Conservation (phyloP, 169 alveolate genomes). For the Eimeria acervulina region DNA sequence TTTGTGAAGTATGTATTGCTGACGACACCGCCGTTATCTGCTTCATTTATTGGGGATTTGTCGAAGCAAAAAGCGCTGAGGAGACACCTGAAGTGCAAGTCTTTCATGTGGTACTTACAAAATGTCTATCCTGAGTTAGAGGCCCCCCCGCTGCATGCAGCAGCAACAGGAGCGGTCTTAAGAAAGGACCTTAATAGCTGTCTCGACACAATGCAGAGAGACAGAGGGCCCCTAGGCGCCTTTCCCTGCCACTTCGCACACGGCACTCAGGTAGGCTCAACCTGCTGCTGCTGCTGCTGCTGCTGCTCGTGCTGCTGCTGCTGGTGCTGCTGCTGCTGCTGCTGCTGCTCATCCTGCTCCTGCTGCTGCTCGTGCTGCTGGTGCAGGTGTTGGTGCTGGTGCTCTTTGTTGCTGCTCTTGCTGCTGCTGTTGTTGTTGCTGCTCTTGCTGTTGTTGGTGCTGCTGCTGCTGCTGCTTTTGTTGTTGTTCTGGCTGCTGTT, state of each 20-base stretch:
- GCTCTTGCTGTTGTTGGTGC: not conserved
- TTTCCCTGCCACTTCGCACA: conserved; percentile 72
- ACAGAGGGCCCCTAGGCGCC: conserved; percentile 32
- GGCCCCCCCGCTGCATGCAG: conserved; percentile 72
- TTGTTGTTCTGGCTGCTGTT: no score
- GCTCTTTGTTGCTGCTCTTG: not conserved
- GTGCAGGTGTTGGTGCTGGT: not conserved
- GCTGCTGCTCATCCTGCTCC: no score
- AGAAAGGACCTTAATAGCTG: not conserved
- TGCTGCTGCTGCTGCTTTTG: conserved; percentile 60
- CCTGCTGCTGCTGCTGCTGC: not conserved
- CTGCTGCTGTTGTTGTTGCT: no score
- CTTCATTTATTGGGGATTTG: conserved; percentile 82
- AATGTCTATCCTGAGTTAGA: conserved; percentile 85
- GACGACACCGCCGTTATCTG: conserved; percentile 73
- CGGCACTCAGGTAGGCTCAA: conserved; percentile 55
- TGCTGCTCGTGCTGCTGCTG: not conserved
- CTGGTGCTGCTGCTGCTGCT: not conserved
- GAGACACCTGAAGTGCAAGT: conserved; percentile 79
- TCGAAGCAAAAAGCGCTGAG: conserved; percentile 83
- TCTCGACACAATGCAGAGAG: conserved; percentile 34
- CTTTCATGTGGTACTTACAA: conserved; percentile 84
- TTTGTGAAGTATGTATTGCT: conserved; percentile 76
- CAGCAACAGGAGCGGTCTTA: conserved; percentile 56
- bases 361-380: no score